These are phyloP conservation scores for Hortaea werneckii DNA, from an alignment of 2,329 filamentous ascomycete species.

Conservation along the genomic window DNA sequence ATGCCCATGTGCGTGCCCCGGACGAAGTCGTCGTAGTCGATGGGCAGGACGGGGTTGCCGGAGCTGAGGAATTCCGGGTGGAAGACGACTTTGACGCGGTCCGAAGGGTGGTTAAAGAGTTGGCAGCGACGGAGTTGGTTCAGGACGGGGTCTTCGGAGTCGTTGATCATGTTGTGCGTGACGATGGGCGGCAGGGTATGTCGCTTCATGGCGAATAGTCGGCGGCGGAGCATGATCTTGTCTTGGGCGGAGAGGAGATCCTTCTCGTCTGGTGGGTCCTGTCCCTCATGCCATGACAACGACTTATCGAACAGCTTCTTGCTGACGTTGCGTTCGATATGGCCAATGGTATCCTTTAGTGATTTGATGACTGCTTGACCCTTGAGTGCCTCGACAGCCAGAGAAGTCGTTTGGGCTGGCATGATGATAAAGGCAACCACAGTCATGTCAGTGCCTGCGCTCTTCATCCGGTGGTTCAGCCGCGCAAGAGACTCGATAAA, in stretches of 20 bases:
- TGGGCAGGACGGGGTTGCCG: conserved; percentile 82
- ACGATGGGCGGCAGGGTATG: conserved; percentile 85
- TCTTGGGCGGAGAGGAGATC: conserved; percentile 88
- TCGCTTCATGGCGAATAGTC: conserved; percentile 94
- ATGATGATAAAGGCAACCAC: conserved; percentile 98
- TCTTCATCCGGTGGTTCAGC: conserved; percentile 86
- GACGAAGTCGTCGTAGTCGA: conserved; percentile 98
- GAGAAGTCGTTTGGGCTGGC: conserved; percentile 89
- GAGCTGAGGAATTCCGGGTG: conserved; percentile 97
- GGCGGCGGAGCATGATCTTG: conserved; percentile 79
- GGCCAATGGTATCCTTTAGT: conserved; percentile 79
- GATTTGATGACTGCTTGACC: conserved; percentile 97
- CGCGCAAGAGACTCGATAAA: conserved; percentile 95
- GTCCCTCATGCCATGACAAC: conserved; percentile 89
- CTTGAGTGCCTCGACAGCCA: conserved; percentile 91
- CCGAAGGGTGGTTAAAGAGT: conserved; percentile 89
- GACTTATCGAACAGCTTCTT: conserved; percentile 91
- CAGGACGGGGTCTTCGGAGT: conserved; percentile 82
- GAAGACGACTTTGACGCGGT: conserved; percentile 96
- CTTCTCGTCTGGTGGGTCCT: conserved; percentile 89
- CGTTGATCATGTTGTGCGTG: conserved; percentile 97
- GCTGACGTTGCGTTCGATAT: conserved; percentile 86
- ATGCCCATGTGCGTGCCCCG: conserved; percentile 91
- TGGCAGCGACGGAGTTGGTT: conserved; percentile 94
- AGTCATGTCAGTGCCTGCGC: conserved; percentile 74